These are phyloP conservation scores for Cytospora piceicola DNA, from an alignment of 2,329 filamentous ascomycete species.

Conservation along the genomic window DNA sequence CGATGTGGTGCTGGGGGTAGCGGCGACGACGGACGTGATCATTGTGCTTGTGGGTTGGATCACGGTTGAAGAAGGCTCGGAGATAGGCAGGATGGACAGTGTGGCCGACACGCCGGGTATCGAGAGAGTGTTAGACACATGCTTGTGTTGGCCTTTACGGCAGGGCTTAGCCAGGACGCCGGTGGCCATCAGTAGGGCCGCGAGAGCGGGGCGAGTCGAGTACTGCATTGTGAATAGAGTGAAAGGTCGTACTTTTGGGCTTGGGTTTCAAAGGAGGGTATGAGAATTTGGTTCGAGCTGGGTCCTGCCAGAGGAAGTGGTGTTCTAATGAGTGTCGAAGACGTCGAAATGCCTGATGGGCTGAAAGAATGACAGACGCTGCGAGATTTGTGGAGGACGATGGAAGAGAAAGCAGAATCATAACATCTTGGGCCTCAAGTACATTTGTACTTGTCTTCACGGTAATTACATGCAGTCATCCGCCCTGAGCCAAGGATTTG, in stretches of 20 bases:
- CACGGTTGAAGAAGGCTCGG: conserved; percentile 5
- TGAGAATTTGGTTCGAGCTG: conserved; percentile 16
- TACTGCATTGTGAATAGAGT: conserved; percentile 23
- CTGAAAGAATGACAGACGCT: conserved; percentile 25
- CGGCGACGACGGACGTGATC: conserved; percentile 6
- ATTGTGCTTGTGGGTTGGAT: conserved; percentile 7
- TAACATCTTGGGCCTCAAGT: conserved; percentile 11
- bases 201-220: conserved; percentile 26
- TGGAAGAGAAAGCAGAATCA: not conserved
- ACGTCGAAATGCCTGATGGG: conserved; percentile 18
- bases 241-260: conserved; percentile 4
- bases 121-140: not conserved
- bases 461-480: not conserved
- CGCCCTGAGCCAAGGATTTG: conserved; percentile 10
- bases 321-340: conserved; percentile 25
- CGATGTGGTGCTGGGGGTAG: not conserved
- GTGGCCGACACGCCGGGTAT: conserved; percentile 10
- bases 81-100: not conserved
- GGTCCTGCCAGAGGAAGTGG: conserved; percentile 20
- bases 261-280: conserved; percentile 7
- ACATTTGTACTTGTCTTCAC: conserved; percentile 15
- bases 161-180: conserved; percentile 14
- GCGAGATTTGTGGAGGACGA: conserved; percentile 20
- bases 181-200: conserved; percentile 26
- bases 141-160: conserved; percentile 3